Base-by-base conservation (phyloP, 306 rosid genomes). In the Leucaena leucocephala region DNA sequence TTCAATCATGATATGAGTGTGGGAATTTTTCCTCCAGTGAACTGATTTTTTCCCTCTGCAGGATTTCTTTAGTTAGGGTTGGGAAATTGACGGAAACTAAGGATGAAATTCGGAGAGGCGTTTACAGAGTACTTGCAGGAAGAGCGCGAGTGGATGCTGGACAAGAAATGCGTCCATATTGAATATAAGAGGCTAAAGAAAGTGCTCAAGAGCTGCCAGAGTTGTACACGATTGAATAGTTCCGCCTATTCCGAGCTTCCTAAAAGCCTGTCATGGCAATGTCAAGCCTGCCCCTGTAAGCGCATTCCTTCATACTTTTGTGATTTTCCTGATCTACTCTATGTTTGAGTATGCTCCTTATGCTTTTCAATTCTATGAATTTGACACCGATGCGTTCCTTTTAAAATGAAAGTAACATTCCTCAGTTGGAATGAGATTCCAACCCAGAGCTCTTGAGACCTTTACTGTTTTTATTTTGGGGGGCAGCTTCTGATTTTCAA, bases 91-190 rank as follows among this genome's bases (percentile, higher is more conserved):
- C 5, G 59, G 57, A 46, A 66, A 19, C 45, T 38, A 40, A 46
- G 40, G n/a, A 94, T 89, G 98, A 94, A 94, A 86, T 94, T 92
- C 78, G 98, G 97, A 2, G 90, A 78, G 49, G 82, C 86, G 8
- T 94, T 87, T 49, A 77, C 54, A 44, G 97, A 92, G 85, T 94
- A 88, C 49, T 86, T 89, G 75, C 87, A 83, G 48, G 94, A 87
- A 34, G 97, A 92, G 83, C 75, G 79, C 34, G 90, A 87, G 52
- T 22, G 82, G 74, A 73, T 86, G 38, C 17, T 91, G 81, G 94
- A 87, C 39, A 71, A 78, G 15, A 87, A 92, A 66, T 88, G 93
- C 79, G 89, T 88, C 0, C 88, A 92, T 71, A 87, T 94, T 9
- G 97, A 92, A 80, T 94, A 92, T 36, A 85, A 87, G 77, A 83